Conservation (phyloP, 2,329 filamentous ascomycete genomes). For the Graphilbum ipis-grandicollis region DNA sequence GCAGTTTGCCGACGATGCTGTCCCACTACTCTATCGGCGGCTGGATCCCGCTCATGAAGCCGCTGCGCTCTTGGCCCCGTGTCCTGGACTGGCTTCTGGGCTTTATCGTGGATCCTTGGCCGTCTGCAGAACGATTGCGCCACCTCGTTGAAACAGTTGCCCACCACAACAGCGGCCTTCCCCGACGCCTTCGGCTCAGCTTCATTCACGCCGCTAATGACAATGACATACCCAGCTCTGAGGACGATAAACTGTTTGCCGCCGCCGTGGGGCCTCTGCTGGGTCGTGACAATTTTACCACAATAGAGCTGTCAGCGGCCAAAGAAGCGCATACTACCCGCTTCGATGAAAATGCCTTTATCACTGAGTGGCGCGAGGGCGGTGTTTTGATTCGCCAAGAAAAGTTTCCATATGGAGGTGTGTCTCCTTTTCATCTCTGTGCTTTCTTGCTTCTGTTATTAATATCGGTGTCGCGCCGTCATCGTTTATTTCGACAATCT, state of each 20-base stretch:
- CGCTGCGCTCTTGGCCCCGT: slow-evolving; percentile 49
- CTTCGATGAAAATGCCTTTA: slow-evolving; percentile 28
- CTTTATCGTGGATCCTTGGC: slow-evolving; percentile 67
- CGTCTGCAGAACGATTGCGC: slow-evolving; percentile 47
- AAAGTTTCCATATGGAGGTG: slow-evolving; percentile 35
- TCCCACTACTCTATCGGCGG: slow-evolving; percentile 66
- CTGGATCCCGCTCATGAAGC: slow-evolving; percentile 60
- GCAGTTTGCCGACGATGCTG: slow-evolving; percentile 54
- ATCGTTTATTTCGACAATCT: too few species aligned
- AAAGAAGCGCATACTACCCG: slow-evolving; percentile 27
- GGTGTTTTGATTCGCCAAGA: slow-evolving; percentile 35
- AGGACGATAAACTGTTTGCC: slow-evolving; percentile 47
- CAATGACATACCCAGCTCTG: slow-evolving; percentile 59
- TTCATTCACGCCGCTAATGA: slow-evolving; percentile 73
- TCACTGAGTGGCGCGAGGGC: slow-evolving; percentile 26
- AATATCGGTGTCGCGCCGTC: too few species aligned
- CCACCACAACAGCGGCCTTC: slow-evolving; percentile 18
- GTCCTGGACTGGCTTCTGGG: slow-evolving; percentile 42
- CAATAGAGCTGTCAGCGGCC: slow-evolving; percentile 8
- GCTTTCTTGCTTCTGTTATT: too few species aligned
- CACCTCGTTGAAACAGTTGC: slow-evolving; percentile 35
- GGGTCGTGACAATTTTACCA: slow-evolving; percentile 16
- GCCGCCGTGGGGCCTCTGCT: slow-evolving; percentile 29
- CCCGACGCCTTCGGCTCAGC: slow-evolving; percentile 38
- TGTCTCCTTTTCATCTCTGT: too few species aligned